Evolutionary conservation across 176 grass and related monocot genomes (phyloP), one percentile per base, ranked within the genome.

Genomic region (Aegilops bicornis): DNA sequence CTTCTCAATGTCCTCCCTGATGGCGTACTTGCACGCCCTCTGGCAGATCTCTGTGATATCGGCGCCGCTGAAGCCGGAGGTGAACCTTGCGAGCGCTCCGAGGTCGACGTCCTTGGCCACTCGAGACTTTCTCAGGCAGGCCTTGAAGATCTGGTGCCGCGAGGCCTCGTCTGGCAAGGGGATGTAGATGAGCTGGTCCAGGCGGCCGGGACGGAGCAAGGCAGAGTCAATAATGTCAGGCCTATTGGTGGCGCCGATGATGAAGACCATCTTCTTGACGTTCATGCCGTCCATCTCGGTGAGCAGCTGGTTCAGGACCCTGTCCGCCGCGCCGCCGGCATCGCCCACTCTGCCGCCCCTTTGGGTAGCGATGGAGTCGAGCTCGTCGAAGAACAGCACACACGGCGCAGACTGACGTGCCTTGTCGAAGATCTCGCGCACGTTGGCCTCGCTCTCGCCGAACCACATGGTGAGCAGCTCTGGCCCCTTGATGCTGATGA

Each of bases 381-480:
- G 87, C 71, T 95, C 93, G 69, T 95, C 91, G 48, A 95, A 95
- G 71, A 95, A 95, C 0, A 45, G 11, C 42, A 45, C 42, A 11
- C 42, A 45, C 0, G 89, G 91, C 4, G 93, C 88, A 10, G 90
- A 90, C 65, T 88, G 79, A 0, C 93, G 77, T 24, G 90, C 93
- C 85, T 92, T 95, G 74, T 90, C 88, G 31, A 95, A 95, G 15
- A 95, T 88, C 78, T 95, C 90, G 0, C 90, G 64, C 22, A 92
- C 82, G 78, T 95, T 92, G 7, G 90, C 90, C 70, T 95, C 90
- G 37, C 93, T 95, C 84, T 95, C 93, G 17, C 90, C 93, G 32
- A 95, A 95, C 90, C 93, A 92, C 90, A 88, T 92, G 2, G 93
- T 92, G 10, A 95, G 85, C n/a, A 94, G 81, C 76, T 94, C 89